phyloP scores from a whole-genome alignment of 306 rosid species.

The Myrica gale region DNA sequence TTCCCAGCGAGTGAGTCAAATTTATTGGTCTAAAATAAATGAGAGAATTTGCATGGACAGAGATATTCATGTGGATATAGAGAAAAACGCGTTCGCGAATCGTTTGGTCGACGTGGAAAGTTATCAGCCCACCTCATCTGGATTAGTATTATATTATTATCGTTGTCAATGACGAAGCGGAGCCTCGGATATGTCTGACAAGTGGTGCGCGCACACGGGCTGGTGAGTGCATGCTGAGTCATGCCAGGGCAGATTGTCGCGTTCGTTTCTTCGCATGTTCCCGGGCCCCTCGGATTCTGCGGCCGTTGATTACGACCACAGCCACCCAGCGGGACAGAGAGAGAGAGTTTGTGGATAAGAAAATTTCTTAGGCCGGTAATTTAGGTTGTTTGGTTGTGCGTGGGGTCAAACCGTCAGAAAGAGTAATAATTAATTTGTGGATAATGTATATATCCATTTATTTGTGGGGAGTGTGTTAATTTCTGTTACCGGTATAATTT shows the following conservation, averaged over 20 bases:
- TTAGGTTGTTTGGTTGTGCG: too few species aligned
- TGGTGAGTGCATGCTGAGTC: constrained; percentile 36
- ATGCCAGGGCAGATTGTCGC: constrained; percentile 1
- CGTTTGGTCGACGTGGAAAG: constrained; percentile 14
- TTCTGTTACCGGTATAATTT: too few species aligned
- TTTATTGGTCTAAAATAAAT: background rate
- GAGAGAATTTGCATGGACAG: background rate
- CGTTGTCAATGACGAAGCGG: constrained; percentile 21
- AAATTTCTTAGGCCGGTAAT: background rate
- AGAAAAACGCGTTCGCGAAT: too few species aligned
- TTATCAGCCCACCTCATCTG: background rate
- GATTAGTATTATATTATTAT: background rate
- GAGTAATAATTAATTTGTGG: too few species aligned
- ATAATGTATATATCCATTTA: too few species aligned
- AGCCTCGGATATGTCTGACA: constrained; percentile 30
- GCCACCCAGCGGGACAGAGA: background rate
- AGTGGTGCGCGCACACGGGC: constrained; percentile 16
- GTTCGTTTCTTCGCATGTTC: background rate
- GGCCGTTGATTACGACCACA: background rate
- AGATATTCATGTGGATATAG: background rate
- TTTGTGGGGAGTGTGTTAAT: too few species aligned
- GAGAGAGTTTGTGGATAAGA: constrained; percentile 11
- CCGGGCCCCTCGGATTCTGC: background rate
- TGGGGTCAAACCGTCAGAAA: too few species aligned
- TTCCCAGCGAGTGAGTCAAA: too few species aligned